Percentiles rank a stretch among this genome's conserved stretches.
Conservation (phyloP, 352 stramenopile genomes). For the Aphanomyces invadans region DNA sequence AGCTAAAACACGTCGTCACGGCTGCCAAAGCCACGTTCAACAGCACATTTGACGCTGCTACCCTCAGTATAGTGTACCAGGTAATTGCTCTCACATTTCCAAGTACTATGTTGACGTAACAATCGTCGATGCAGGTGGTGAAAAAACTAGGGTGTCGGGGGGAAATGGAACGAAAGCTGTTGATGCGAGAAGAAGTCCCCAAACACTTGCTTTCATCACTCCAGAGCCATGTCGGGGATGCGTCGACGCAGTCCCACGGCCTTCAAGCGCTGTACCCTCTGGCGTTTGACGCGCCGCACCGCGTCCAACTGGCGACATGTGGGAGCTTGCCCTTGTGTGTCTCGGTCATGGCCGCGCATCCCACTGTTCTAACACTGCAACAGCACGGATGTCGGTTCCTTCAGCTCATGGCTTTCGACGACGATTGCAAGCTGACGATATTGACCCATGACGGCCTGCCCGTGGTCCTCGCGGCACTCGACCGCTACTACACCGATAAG, state of each 20-base stretch:
- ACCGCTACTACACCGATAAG: slow-evolving; percentile 31
- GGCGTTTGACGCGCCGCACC: slow-evolving; percentile 36
- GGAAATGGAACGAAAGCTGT: slow-evolving; percentile 38
- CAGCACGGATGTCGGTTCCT: slow-evolving; percentile 55
- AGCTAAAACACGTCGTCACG: slow-evolving; percentile 5
- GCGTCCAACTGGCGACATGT: slow-evolving; percentile 29
- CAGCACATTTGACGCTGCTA: background rate
- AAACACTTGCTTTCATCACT: slow-evolving; percentile 34
- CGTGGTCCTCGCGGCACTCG: slow-evolving; percentile 32
- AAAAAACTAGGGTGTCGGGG: slow-evolving; percentile 41
- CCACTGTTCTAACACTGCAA: slow-evolving; percentile 32
- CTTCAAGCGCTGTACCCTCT: slow-evolving; percentile 48
- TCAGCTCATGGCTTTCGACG: slow-evolving; percentile 56
- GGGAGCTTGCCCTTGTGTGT: slow-evolving; percentile 33
- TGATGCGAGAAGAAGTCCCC: slow-evolving; percentile 37
- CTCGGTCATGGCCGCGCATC: slow-evolving; percentile 33
- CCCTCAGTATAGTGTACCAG: slow-evolving; percentile 2
- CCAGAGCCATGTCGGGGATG: slow-evolving; percentile 4
- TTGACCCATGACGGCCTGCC: slow-evolving; percentile 30
- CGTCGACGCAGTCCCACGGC: slow-evolving; percentile 25
- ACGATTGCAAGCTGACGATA: slow-evolving; percentile 44
- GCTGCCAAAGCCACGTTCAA: background rate
- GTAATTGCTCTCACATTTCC: background rate
- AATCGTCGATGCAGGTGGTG: slow-evolving; percentile 8
- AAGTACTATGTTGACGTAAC: background rate